Evolutionary conservation across 2,329 filamentous ascomycete genomes (phyloP).

Genomic region (Penicillium glabrum): DNA sequence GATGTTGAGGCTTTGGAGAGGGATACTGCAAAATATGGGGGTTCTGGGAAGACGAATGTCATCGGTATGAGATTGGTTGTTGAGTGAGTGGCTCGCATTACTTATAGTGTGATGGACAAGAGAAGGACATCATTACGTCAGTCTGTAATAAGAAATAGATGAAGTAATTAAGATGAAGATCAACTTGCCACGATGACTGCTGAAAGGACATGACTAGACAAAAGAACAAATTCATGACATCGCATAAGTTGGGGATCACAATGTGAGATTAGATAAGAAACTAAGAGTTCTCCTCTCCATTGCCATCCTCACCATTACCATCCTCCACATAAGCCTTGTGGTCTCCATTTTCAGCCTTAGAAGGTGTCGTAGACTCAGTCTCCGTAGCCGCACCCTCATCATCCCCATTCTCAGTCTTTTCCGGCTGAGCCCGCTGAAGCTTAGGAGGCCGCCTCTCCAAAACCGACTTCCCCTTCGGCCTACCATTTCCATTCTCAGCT

Average conservation of each 20-base stretch:
- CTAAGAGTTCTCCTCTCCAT: background rate
- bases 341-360: background rate
- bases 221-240: background rate
- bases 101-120: no score
- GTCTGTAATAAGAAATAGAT: no score
- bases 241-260: background rate
- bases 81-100: background rate
- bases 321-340: background rate
- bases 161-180: background rate
- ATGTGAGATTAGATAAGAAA: background rate
- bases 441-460: slow-evolving; percentile 7
- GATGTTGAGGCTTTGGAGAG: slow-evolving; percentile 17
- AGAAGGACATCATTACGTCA: no score
- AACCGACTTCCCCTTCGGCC: slow-evolving; percentile 23
- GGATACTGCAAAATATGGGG: slow-evolving; percentile 18
- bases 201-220: background rate
- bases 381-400: slow-evolving; percentile 7
- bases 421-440: background rate
- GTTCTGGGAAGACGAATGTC: slow-evolving; percentile 1
- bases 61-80: slow-evolving; percentile 13
- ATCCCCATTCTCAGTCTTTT: background rate
- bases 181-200: background rate
- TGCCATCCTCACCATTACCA: background rate
- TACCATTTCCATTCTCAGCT: slow-evolving; percentile 13
- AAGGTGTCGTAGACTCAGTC: slow-evolving; percentile 10